phyloP scores from a whole-genome alignment of 2,329 filamentous ascomycete species.

The Penicillium olsonii region DNA sequence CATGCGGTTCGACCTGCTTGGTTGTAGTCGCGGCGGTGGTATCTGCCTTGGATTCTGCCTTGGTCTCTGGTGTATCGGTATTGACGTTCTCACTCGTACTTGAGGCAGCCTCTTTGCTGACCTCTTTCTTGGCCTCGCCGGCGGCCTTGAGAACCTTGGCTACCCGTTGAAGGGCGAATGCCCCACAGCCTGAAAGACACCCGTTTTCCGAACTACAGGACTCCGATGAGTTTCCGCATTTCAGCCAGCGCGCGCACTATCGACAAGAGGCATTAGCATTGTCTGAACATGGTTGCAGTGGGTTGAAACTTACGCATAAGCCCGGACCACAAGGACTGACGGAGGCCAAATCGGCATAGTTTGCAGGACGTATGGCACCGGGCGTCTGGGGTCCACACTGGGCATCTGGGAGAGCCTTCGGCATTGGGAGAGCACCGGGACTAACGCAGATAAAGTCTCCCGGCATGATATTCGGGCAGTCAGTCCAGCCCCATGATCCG shows the following conservation, averaged over 20 bases:
- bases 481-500: conserved; percentile 49
- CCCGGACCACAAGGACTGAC: conserved; percentile 17
- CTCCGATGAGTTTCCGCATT: not conserved
- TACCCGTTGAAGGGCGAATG: not conserved
- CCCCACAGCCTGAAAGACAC: conserved; percentile 3
- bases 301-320: conserved; percentile 16
- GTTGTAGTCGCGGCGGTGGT: not conserved
- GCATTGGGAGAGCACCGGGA: conserved; percentile 45
- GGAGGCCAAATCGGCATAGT: conserved; percentile 27
- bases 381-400: conserved; percentile 50
- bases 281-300: too few species aligned
- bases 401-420: conserved; percentile 38
- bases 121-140: not conserved
- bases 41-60: not conserved
- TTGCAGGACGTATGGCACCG: conserved; percentile 37
- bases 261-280: not conserved
- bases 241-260: not conserved
- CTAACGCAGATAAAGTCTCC: conserved; percentile 44
- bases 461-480: conserved; percentile 37
- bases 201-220: not conserved
- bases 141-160: not conserved
- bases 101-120: not conserved
- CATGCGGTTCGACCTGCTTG: too few species aligned
- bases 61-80: not conserved
- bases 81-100: not conserved